These are phyloP conservation scores for Leptographium wingfieldii DNA, from an alignment of 2,329 filamentous ascomycete genomes.

Conservation along the genomic window DNA sequence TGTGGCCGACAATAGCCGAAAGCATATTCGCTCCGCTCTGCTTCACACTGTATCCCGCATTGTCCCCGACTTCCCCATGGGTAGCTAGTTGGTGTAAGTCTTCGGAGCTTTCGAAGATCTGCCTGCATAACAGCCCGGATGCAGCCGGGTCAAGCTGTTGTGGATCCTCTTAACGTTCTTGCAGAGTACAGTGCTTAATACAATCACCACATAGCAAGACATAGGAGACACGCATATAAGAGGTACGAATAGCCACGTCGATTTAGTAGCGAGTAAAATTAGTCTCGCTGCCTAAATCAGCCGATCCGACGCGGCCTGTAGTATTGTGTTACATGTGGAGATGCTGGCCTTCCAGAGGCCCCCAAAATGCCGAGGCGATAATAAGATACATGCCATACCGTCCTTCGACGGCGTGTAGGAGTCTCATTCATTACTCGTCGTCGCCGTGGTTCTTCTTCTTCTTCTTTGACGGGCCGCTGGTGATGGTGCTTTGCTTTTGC, in stretches of 20 bases:
- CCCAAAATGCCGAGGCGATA: background rate
- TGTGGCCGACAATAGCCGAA: conserved; percentile 10
- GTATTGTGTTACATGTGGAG: background rate
- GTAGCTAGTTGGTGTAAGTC: too few species aligned
- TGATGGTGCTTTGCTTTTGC: conserved; percentile 45
- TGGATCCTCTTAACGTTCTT: background rate
- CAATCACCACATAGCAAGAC: background rate
- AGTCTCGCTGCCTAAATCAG: conserved; percentile 4
- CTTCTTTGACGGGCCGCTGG: conserved; percentile 32
- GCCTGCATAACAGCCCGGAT: too few species aligned
- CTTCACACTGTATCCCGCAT: background rate
- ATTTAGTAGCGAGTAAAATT: conserved; percentile 5
- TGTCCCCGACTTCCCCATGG: too few species aligned
- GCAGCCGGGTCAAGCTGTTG: background rate
- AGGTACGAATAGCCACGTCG: too few species aligned
- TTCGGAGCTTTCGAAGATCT: too few species aligned
- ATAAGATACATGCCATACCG: background rate
- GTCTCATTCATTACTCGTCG: conserved; percentile 24
- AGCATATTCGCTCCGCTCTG: conserved; percentile 4
- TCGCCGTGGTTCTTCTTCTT: conserved; percentile 39
- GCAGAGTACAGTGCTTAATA: background rate
- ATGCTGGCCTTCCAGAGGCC: conserved; percentile 4
- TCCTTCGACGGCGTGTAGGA: background rate
- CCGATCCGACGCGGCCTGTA: background rate
- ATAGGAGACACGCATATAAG: background rate